Evolutionary conservation across 257 asterid genomes (phyloP).

Genomic region (Solanum pinnatisectum): DNA sequence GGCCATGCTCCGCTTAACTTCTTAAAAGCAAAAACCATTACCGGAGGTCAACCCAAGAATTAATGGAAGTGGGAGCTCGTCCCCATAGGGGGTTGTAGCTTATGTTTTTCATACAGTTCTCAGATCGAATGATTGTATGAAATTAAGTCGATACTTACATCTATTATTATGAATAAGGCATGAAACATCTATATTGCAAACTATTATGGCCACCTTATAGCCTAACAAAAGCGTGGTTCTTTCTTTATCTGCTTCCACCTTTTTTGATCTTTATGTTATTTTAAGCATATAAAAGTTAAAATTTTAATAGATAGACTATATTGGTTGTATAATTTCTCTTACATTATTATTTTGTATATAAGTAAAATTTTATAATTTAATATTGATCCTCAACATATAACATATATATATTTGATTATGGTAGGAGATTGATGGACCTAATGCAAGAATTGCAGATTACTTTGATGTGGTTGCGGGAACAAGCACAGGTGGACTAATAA

Average conservation of each 20-base stretch:
- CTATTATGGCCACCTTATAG: background rate
- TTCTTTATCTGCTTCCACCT: background rate
- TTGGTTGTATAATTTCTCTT: background rate
- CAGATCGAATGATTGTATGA: background rate
- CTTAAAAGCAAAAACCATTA: background rate
- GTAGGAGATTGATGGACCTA: constrained; percentile 34
- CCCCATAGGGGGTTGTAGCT: background rate
- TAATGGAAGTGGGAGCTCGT: background rate
- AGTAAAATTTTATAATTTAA: background rate
- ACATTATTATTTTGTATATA: background rate
- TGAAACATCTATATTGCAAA: background rate
- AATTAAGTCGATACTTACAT: background rate
- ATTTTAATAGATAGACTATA: background rate
- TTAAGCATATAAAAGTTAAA: background rate
- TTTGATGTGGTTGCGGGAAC: constrained; percentile 47
- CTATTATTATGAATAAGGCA: background rate
- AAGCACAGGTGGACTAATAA: constrained; percentile 37
- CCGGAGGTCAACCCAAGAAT: background rate
- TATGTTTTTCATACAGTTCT: background rate
- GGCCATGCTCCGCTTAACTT: background rate
- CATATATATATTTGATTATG: background rate
- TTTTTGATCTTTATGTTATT: background rate
- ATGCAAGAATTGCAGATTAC: constrained; percentile 42
- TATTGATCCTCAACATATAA: background rate
- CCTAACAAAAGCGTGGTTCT: background rate